These are phyloP conservation scores for Dryadomyces sulphureus DNA, from an alignment of 2,329 filamentous ascomycete species.

Conservation along the genomic window DNA sequence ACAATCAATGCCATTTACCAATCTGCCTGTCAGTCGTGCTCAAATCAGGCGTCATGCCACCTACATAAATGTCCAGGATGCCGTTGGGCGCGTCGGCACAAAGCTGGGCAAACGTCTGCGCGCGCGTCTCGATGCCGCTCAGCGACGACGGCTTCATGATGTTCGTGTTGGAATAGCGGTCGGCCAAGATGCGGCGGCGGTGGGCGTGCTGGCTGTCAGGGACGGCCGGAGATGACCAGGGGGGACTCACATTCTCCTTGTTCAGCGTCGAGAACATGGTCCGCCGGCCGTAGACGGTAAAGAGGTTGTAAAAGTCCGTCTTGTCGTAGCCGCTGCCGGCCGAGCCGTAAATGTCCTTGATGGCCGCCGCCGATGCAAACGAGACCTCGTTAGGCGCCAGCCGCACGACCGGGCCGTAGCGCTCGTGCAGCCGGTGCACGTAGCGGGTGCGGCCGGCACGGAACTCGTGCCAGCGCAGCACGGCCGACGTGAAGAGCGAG, in stretches of 20 bases:
- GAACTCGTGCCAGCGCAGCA: constrained; percentile 43
- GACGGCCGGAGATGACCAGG: neutral
- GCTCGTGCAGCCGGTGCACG: constrained; percentile 37
- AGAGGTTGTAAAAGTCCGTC: constrained; percentile 48
- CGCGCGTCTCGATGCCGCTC: constrained; percentile 41
- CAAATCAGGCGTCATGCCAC: constrained; percentile 9
- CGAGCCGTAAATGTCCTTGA: constrained; percentile 49
- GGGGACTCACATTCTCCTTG: constrained; percentile 32
- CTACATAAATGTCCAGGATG: constrained; percentile 47
- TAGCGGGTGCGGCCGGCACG: constrained; percentile 35
- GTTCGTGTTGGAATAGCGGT: constrained; percentile 55
- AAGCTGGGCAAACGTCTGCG: constrained; percentile 36
- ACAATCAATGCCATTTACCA: neutral
- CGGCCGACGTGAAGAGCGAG: constrained; percentile 33
- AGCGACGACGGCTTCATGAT: constrained; percentile 41
- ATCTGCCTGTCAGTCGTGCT: too few relatives aligned
- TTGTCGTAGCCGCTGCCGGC: constrained; percentile 51
- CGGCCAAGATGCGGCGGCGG: constrained; percentile 47
- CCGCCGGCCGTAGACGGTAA: constrained; percentile 40
- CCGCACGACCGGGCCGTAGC: constrained; percentile 42
- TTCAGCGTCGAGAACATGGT: constrained; percentile 46
- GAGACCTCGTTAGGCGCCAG: constrained; percentile 43
- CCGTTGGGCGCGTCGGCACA: constrained; percentile 29
- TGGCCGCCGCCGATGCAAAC: constrained; percentile 37
- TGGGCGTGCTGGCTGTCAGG: constrained; percentile 37